phyloP scores from a whole-genome alignment of 768 basidiomycete genomes.

The Rhizopogon salebrosus region DNA sequence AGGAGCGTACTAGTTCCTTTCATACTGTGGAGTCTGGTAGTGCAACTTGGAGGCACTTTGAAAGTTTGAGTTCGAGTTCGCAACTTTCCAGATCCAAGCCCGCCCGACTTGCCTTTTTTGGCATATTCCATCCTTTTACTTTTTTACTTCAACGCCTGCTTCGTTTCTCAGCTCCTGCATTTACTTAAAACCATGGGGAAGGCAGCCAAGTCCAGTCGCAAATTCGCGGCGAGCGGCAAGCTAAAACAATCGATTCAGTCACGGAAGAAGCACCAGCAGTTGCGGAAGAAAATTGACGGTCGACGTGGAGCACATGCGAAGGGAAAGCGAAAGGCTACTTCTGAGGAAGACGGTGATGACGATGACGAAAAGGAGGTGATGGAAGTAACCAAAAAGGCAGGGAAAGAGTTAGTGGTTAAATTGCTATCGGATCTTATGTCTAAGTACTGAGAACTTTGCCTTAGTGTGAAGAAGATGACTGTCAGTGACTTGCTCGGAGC shows the following conservation, averaged over 20 bases:
- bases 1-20: no score
- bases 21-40: no score
- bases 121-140: background rate
- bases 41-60: no score
- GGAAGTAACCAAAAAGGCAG: background rate
- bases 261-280: conserved; percentile 75
- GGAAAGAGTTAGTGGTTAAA: conserved; percentile 3
- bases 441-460: background rate
- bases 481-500: conserved; percentile 76
- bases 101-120: conserved; percentile 1
- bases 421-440: background rate
- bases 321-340: conserved; percentile 21
- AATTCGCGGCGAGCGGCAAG: conserved; percentile 84
- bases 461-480: conserved; percentile 42
- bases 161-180: background rate
- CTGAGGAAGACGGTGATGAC: conserved; percentile 26
- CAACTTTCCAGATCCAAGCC: no score
- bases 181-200: conserved; percentile 42
- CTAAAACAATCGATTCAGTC: conserved; percentile 83
- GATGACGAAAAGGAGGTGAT: conserved; percentile 18
- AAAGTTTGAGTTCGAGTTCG: no score
- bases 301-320: conserved; percentile 45
- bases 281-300: conserved; percentile 63
- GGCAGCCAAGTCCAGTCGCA: conserved; percentile 74
- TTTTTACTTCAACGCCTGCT: background rate